Percentiles rank a stretch among this genome's conserved stretches.
These are phyloP conservation scores for Alopecurus myosuroides DNA, from an alignment of 176 grass and related monocot species.

Conservation along the genomic window DNA sequence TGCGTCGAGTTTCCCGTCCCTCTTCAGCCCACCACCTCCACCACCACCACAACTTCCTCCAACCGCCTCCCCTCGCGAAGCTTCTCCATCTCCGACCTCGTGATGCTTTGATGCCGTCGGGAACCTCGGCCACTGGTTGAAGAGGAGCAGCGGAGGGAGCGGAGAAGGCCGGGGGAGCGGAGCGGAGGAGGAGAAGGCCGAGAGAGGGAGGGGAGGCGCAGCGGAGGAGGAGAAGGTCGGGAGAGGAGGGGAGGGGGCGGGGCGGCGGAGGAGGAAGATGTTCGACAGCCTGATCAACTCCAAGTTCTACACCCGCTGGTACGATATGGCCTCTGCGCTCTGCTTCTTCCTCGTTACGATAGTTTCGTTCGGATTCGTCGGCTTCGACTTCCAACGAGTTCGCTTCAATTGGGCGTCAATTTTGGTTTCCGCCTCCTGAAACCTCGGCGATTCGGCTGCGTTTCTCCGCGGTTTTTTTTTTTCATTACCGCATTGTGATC, in stretches of 20 bases:
- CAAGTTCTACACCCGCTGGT: constrained; percentile 89
- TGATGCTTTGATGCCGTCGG: constrained; percentile 9
- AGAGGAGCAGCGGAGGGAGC: neutral
- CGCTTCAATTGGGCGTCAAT: neutral
- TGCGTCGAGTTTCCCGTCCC: constrained; percentile 21
- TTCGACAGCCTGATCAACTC: constrained; percentile 61
- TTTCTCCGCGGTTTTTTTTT: neutral
- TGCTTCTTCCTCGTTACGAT: neutral
- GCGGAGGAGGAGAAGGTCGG: neutral
- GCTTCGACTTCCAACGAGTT: neutral
- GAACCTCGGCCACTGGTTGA: neutral
- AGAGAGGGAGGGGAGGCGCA: neutral
- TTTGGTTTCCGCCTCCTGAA: neutral
- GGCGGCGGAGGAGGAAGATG: constrained; percentile 44
- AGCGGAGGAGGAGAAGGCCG: neutral
- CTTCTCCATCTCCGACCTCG: neutral
- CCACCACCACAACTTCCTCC: constrained; percentile 12
- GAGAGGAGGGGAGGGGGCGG: neutral
- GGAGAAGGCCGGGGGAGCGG: neutral
- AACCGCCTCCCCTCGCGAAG: neutral
- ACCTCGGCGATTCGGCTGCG: neutral
- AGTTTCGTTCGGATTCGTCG: neutral
- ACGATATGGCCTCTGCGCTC: neutral
- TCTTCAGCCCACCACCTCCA: constrained; percentile 21
- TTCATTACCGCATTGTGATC: neutral